phyloP scores from a whole-genome alignment of 2,329 filamentous ascomycete genomes.

The Xylariaceae sp. region DNA sequence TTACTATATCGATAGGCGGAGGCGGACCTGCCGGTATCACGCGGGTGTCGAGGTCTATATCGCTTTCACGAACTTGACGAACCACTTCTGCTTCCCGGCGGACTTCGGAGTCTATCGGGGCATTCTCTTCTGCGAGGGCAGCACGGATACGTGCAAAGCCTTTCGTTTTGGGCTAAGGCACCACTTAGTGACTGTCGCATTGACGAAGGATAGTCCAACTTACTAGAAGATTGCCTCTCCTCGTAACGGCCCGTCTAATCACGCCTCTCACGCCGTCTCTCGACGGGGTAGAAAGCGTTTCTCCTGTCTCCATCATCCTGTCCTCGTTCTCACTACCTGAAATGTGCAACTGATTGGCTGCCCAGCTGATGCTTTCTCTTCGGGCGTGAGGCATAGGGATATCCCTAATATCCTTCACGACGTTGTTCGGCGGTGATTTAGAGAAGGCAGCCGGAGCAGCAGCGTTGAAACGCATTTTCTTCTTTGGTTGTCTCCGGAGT shows the following conservation, averaged over 20 bases:
- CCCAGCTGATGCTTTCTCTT: slow-evolving; percentile 86
- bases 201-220: slow-evolving; percentile 37
- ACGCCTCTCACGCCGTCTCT: slow-evolving; percentile 71
- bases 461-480: slow-evolving; percentile 53
- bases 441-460: slow-evolving; percentile 53
- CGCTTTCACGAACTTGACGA: slow-evolving; percentile 89
- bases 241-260: slow-evolving; percentile 79
- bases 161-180: slow-evolving; percentile 83
- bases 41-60: slow-evolving; percentile 62
- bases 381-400: slow-evolving; percentile 55
- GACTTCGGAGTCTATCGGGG: slow-evolving; percentile 86
- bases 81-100: slow-evolving; percentile 94
- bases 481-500: slow-evolving; percentile 68
- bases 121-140: slow-evolving; percentile 82
- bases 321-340: slow-evolving; percentile 81
- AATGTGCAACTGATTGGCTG: slow-evolving; percentile 85
- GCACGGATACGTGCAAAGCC: slow-evolving; percentile 92
- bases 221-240: slow-evolving; percentile 86
- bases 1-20: slow-evolving; percentile 48
- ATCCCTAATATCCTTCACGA: slow-evolving; percentile 43
- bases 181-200: slow-evolving; percentile 33
- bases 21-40: slow-evolving; percentile 39
- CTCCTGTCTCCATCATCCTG: slow-evolving; percentile 55
- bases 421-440: slow-evolving; percentile 69
- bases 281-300: slow-evolving; percentile 44